These are phyloP conservation scores for Puccinia sorghi DNA, from an alignment of 1,284 basidiomycete genomes.

Conservation along the genomic window DNA sequence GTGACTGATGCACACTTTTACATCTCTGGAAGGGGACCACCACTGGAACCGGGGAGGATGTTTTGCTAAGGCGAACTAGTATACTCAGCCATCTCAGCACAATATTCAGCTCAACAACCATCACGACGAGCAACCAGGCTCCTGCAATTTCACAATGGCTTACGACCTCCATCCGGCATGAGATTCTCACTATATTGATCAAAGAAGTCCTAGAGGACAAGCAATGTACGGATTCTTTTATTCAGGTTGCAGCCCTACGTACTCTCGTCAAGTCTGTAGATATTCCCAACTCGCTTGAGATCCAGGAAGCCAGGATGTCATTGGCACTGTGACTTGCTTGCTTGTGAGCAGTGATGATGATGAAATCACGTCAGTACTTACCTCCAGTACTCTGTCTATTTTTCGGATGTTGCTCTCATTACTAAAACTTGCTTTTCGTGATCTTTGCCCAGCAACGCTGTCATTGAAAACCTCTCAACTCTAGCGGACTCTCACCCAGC, in stretches of 20 bases:
- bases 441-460: too few species aligned
- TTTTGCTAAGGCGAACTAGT: slow-evolving; percentile 17
- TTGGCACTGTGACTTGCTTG: slow-evolving; percentile 23
- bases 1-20: slow-evolving; percentile 8
- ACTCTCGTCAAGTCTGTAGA: slow-evolving; percentile 9
- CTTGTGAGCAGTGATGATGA: too few species aligned
- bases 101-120: slow-evolving; percentile 39
- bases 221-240: too few species aligned
- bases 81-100: slow-evolving; percentile 33
- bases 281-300: slow-evolving; percentile 15
- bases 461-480: too few species aligned
- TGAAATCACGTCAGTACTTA: too few species aligned
- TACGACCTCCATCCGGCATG: not conserved
- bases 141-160: slow-evolving; percentile 68
- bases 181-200: too few species aligned
- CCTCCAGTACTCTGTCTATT: not conserved
- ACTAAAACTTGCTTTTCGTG: slow-evolving; percentile 57
- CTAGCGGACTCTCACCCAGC: too few species aligned
- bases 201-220: too few species aligned
- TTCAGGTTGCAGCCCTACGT: slow-evolving; percentile 22
- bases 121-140: too few species aligned
- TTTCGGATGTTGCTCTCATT: not conserved
- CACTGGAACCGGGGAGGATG: slow-evolving; percentile 1
- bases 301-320: slow-evolving; percentile 11
- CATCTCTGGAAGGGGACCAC: slow-evolving; percentile 29